Evolutionary conservation across 106 monocot species (phyloP).

Genomic region (Acorus gramineus): DNA sequence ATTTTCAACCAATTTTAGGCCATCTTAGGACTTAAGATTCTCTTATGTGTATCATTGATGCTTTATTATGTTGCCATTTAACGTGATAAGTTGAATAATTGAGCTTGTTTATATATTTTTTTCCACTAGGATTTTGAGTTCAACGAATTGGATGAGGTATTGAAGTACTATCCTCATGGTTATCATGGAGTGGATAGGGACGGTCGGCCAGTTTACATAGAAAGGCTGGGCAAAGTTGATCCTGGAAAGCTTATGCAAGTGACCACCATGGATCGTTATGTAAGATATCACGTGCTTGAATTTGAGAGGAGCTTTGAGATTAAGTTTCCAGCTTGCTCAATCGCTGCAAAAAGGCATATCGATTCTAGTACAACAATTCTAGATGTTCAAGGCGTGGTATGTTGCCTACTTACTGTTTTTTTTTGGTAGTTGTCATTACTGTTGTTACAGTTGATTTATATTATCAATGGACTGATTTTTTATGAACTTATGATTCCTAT

Average conservation of each 20-base stretch:
- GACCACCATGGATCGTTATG: constrained; percentile 24
- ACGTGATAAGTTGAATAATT: too few species aligned
- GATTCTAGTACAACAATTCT: constrained; percentile 29
- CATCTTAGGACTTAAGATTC: too few species aligned
- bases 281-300: constrained; percentile 24
- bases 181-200: too few species aligned
- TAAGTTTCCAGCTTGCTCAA: constrained; percentile 27
- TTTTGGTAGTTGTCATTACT: neutral
- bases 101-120: neutral
- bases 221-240: constrained; percentile 5
- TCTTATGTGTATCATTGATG: too few species aligned
- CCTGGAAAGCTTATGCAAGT: constrained; percentile 21
- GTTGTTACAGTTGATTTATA: neutral
- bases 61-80: too few species aligned
- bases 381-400: constrained; percentile 29
- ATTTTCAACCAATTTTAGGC: too few species aligned
- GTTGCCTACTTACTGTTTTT: neutral
- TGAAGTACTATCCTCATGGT: too few species aligned
- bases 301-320: constrained; percentile 20
- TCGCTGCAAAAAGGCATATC: constrained; percentile 22
- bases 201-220: too few species aligned
- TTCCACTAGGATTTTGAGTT: constrained; percentile 22
- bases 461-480: neutral
- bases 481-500: constrained; percentile 2
- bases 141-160: neutral